Evolutionary conservation across 225 moss, liverwort and hornwort genomes (phyloP).

Genomic region (Physcomitrellopsis africana): DNA sequence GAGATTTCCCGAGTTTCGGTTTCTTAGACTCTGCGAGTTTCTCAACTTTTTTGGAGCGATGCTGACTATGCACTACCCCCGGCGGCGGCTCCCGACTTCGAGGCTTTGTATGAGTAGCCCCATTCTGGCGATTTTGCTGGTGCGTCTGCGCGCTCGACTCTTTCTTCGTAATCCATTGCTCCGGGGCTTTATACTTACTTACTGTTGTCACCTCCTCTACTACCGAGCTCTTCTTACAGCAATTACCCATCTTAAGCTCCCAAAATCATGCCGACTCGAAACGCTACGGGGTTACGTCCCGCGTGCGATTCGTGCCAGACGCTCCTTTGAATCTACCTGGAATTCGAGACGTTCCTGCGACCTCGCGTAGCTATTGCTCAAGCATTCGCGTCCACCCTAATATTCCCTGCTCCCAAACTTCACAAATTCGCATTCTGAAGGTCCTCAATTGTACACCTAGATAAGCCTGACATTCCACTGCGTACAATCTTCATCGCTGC

Average conservation of each 20-base stretch:
- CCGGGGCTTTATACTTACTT: slow-evolving; percentile 15
- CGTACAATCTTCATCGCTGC: too few species aligned
- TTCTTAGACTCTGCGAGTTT: slow-evolving; percentile 23
- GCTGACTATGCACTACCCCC: not conserved
- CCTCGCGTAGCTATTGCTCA: too few species aligned
- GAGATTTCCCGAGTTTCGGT: slow-evolving; percentile 19
- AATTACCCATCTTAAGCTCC: slow-evolving; percentile 37
- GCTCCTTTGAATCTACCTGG: too few species aligned
- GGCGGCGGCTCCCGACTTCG: slow-evolving; percentile 15
- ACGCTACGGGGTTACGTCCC: too few species aligned
- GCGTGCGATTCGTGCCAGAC: too few species aligned
- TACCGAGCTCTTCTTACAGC: slow-evolving; percentile 42
- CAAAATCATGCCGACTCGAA: slow-evolving; percentile 15
- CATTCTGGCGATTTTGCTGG: slow-evolving; percentile 10
- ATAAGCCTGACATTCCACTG: too few species aligned
- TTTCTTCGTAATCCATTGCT: slow-evolving; percentile 12
- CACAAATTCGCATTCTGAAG: too few species aligned
- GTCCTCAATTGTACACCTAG: too few species aligned
- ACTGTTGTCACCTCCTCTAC: slow-evolving; percentile 28
- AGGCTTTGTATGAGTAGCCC: slow-evolving; percentile 12
- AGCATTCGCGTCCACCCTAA: too few species aligned
- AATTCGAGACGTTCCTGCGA: too few species aligned
- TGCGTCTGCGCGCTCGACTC: not conserved
- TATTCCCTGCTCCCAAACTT: too few species aligned
- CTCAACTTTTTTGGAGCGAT: slow-evolving; percentile 34